Evolutionary conservation across 2,329 filamentous ascomycete genomes (phyloP), one percentile per base, ranked within the genome.

Genomic region (Helminthosporium solani): DNA sequence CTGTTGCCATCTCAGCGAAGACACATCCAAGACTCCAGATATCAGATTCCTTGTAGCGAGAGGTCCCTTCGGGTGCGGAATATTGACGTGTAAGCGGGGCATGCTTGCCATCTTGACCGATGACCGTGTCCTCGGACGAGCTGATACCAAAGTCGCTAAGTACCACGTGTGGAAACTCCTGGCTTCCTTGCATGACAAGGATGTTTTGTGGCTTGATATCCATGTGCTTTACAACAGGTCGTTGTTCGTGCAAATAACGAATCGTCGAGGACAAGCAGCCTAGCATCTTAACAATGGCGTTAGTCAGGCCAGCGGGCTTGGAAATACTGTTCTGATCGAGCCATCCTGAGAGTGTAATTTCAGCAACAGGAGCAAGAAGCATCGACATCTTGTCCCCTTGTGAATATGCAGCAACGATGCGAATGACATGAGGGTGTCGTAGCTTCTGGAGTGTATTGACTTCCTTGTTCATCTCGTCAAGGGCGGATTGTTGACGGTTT

Each of bases 1-100:
- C 51, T 19, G 57, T 54, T 20, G 89, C 89, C 92, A 99, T 97
- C 71, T 99, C 94, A 25, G 96, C 80, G 56, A 99, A 89, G 33
- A 99, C 94, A 66, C 94, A 99, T 42, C 94, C 92, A 11, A 99
- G 80, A 15, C 90, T 96, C 94, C 94, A 99, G 49, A 97, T 86
- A 65, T 99, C 92, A 6, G 68, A 61, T n/a, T 64, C 59, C 47
- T 59, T 52, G 23, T 61, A 61, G 30, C 67, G 63, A 28, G 50
- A 50, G 15, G 53, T 50, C 25, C 61, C 59, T n/a, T 71, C 68
- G 1, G 67, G 68, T 1, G 68, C 68, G 12, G 60, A 58, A 43
- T 70, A 70, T 51, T 61, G 60, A 37, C 61, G 61, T 33, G 66
- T 70, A 18, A 67, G 47, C 14, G 60, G 60, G 36, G 60, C 60